phyloP scores from a whole-genome alignment of 805 yeast species.

The Metschnikowia reukaufii region DNA sequence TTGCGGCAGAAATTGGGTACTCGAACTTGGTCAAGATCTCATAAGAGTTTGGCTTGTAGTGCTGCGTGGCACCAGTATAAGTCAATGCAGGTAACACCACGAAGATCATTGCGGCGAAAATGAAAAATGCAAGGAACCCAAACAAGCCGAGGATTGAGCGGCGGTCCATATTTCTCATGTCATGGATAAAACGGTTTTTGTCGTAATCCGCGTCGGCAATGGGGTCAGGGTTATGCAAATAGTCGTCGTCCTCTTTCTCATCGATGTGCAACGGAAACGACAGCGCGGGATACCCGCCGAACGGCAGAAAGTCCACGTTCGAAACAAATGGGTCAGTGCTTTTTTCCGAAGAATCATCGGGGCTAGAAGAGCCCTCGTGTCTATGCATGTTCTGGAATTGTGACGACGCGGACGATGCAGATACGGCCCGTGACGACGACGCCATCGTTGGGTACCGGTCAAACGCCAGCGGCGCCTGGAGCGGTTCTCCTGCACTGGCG shows the following conservation, averaged over 20 bases:
- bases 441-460: conserved; percentile 69
- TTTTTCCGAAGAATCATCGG: conserved; percentile 24
- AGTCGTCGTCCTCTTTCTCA: conserved; percentile 94
- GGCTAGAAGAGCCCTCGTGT: conserved; percentile 13
- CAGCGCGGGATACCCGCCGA: conserved; percentile 95
- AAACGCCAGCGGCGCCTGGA: conserved; percentile 53
- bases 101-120: conserved; percentile 68
- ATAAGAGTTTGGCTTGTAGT: conserved; percentile 21
- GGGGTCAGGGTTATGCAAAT: conserved; percentile 94
- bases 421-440: conserved; percentile 57
- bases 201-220: conserved; percentile 86
- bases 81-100: conserved; percentile 82
- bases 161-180: conserved; percentile 64
- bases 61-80: conserved; percentile 62
- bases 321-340: conserved; percentile 38
- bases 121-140: conserved; percentile 56
- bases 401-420: conserved; percentile 39
- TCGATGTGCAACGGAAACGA: conserved; percentile 88
- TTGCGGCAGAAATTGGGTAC: conserved; percentile 38
- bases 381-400: conserved; percentile 12
- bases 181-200: conserved; percentile 62
- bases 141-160: conserved; percentile 59
- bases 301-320: conserved; percentile 74
- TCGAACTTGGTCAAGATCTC: conserved; percentile 25
- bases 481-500: conserved; percentile 13